Evolutionary conservation across 495 filamentous ascomycete species (phyloP).

Genomic region (Tuber brumale): DNA sequence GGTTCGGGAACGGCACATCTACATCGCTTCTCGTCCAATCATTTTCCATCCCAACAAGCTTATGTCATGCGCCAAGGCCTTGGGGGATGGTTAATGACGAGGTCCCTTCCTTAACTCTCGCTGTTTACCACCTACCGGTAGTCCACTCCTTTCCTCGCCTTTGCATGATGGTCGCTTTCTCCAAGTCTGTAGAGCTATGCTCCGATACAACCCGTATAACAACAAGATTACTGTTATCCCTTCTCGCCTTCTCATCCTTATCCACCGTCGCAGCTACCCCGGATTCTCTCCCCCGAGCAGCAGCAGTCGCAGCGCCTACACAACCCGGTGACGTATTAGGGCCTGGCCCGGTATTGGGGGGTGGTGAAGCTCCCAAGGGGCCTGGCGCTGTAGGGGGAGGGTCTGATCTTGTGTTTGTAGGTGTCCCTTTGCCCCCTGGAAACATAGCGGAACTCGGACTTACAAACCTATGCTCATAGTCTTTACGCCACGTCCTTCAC

Average conservation of each 20-base stretch:
- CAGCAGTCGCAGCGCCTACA: slow-evolving; percentile 9
- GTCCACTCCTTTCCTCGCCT: slow-evolving; percentile 12
- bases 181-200: slow-evolving; percentile 20
- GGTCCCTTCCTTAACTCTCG: slow-evolving; percentile 19
- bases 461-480: slow-evolving; percentile 47
- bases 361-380: slow-evolving; percentile 7
- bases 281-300: slow-evolving; percentile 26
- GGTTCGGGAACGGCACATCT: not conserved
- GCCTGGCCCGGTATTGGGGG: slow-evolving; percentile 28
- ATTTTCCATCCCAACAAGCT: slow-evolving; percentile 3
- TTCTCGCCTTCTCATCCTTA: slow-evolving; percentile 53
- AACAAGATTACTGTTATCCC: slow-evolving; percentile 54
- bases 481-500: slow-evolving; percentile 81
- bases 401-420: slow-evolving; percentile 50
- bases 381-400: not conserved
- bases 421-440: slow-evolving; percentile 27
- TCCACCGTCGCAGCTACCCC: slow-evolving; percentile 37
- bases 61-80: slow-evolving; percentile 32
- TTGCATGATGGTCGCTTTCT: slow-evolving; percentile 17
- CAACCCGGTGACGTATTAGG: slow-evolving; percentile 24
- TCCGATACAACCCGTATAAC: slow-evolving; percentile 54
- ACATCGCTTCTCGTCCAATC: not conserved
- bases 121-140: slow-evolving; percentile 2
- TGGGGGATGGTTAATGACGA: slow-evolving; percentile 20
- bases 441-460: slow-evolving; percentile 11